These are phyloP conservation scores for Lasiosphaeria miniovina DNA, from an alignment of 495 filamentous ascomycete species.

Conservation along the genomic window DNA sequence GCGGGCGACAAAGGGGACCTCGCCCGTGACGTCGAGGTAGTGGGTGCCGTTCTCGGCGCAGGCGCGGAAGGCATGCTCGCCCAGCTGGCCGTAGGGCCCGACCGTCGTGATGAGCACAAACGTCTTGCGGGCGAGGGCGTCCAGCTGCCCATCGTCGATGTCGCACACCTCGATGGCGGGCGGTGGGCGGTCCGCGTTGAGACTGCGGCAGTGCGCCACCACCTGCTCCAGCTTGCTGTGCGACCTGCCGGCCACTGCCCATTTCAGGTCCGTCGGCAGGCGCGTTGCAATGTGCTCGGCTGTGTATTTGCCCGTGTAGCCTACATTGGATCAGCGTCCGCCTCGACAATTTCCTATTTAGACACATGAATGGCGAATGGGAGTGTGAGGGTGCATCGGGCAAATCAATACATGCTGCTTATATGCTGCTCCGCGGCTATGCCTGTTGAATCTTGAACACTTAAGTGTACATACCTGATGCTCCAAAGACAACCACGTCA, in stretches of 20 bases:
- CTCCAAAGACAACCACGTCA: constrained; percentile 80
- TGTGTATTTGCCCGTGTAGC: constrained; percentile 80
- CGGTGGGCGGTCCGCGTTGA: constrained; percentile 67
- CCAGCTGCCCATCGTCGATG: constrained; percentile 62
- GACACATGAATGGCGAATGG: constrained; percentile 41
- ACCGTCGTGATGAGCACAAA: constrained; percentile 77
- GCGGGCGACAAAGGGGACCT: constrained; percentile 72
- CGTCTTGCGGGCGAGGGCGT: constrained; percentile 67
- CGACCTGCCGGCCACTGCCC: constrained; percentile 87
- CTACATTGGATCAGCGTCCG: constrained; percentile 51
- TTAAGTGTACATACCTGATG: constrained; percentile 41
- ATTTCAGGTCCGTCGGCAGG: constrained; percentile 77
- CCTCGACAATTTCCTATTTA: constrained; percentile 69
- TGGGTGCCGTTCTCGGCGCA: constrained; percentile 86
- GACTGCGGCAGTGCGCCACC: constrained; percentile 57
- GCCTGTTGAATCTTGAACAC: no score
- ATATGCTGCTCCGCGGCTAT: no score
- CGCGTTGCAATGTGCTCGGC: constrained; percentile 72
- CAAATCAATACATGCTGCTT: no score
- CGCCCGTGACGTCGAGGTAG: constrained; percentile 88
- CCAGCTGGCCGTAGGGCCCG: constrained; percentile 78
- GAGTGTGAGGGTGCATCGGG: not conserved
- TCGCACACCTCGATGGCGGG: constrained; percentile 66
- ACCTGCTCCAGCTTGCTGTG: constrained; percentile 66
- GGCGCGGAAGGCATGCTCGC: constrained; percentile 79